Evolutionary conservation across 1,139 yeast species (phyloP).

Genomic region (Suhomyces atakaporum): DNA sequence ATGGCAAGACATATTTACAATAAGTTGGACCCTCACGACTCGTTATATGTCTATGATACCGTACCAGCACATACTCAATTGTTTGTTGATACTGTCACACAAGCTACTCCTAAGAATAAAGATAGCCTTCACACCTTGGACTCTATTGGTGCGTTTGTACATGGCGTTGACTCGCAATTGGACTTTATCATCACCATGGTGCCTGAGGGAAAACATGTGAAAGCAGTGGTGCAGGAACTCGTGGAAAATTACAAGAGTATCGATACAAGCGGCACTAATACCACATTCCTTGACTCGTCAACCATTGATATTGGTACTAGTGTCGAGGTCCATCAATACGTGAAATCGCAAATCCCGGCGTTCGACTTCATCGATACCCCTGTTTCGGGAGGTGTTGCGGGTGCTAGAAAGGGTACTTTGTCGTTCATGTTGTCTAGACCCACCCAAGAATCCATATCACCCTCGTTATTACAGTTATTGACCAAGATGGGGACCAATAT

Average conservation of each 20-base stretch:
- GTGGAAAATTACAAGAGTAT: conserved; percentile 28
- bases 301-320: conserved; percentile 59
- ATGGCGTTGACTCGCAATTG: conserved; percentile 40
- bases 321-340: conserved; percentile 39
- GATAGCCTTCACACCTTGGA: conserved; percentile 25
- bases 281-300: conserved; percentile 51
- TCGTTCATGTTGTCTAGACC: conserved; percentile 58
- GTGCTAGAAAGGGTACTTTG: conserved; percentile 57
- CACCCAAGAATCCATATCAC: conserved; percentile 28
- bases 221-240: conserved; percentile 44
- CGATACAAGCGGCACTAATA: conserved; percentile 15
- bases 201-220: conserved; percentile 60
- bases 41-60: conserved; percentile 48
- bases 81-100: conserved; percentile 30
- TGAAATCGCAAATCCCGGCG: conserved; percentile 32
- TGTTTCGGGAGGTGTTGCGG: conserved; percentile 63
- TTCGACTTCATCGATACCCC: conserved; percentile 59
- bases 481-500: conserved; percentile 54
- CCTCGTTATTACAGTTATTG: conserved; percentile 33
- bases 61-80: conserved; percentile 31
- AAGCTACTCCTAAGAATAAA: conserved; percentile 26
- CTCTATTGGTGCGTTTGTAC: conserved; percentile 32
- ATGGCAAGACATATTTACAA: conserved; percentile 58
- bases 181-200: conserved; percentile 57
- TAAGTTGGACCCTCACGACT: conserved; percentile 41